These are phyloP conservation scores for Vitis riparia DNA, from an alignment of 164 flowering plant genomes.

Conservation along the genomic window DNA sequence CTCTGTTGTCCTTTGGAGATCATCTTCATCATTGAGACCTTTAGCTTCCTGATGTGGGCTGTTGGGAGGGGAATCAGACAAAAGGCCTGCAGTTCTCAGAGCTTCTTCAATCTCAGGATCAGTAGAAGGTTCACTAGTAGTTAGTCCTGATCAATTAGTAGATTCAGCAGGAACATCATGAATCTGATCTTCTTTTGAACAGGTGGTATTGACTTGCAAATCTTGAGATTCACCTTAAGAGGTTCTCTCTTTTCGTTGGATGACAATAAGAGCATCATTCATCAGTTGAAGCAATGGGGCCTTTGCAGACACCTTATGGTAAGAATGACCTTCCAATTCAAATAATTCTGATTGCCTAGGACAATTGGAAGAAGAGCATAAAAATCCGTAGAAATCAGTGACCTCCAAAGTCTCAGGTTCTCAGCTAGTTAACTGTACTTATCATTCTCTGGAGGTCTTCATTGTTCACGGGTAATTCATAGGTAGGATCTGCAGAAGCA, in stretches of 20 bases:
- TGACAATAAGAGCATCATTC: too few relatives aligned
- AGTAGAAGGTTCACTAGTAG: too few relatives aligned
- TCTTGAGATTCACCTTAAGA: conserved; percentile 18
- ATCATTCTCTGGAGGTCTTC: conserved; percentile 32
- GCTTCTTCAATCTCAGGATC: too few relatives aligned
- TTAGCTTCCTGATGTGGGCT: conserved; percentile 47
- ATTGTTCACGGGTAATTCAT: too few relatives aligned
- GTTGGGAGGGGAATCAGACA: conserved; percentile 42
- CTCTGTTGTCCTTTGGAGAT: conserved; percentile 11
- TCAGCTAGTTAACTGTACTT: conserved; percentile 55
- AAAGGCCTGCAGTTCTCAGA: too few relatives aligned
- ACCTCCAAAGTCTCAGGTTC: conserved; percentile 43
- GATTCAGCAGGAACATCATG: conserved; percentile 39
- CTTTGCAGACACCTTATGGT: conserved; percentile 44
- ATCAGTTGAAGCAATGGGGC: conserved; percentile 21
- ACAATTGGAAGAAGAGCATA: conserved; percentile 57
- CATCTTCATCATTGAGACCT: conserved; percentile 23
- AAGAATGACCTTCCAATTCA: conserved; percentile 52
- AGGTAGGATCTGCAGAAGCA: too few relatives aligned
- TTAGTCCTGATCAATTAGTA: too few relatives aligned
- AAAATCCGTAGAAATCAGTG: conserved; percentile 56
- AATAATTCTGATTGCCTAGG: conserved; percentile 49
- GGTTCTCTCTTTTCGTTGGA: too few relatives aligned
- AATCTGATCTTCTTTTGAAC: conserved; percentile 26
- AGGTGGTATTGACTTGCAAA: conserved; percentile 42